These are phyloP conservation scores for Pleurotus citrinopileatus DNA, from an alignment of 768 basidiomycete species.

Conservation along the genomic window DNA sequence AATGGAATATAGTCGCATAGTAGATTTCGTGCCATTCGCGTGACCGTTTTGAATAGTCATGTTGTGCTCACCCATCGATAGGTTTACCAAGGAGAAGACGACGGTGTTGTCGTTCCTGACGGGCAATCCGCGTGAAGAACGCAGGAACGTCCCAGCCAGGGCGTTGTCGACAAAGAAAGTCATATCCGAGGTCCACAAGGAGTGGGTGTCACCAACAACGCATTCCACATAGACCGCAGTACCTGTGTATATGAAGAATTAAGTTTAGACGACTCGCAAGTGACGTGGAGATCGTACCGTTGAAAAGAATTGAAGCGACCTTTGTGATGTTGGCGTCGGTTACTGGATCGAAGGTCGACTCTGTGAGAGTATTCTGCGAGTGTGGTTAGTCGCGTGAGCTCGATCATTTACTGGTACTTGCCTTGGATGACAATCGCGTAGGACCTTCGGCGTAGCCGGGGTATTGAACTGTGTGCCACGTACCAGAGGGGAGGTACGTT, in stretches of 20 bases:
- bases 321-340: conserved; percentile 15
- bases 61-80: conserved; percentile 26
- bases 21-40: conserved; percentile 22
- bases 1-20: conserved; percentile 35
- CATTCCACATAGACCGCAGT: conserved; percentile 44
- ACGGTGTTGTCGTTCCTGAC: conserved; percentile 30
- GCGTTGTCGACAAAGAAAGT: conserved; percentile 34
- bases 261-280: not conserved
- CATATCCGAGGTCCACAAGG: conserved; percentile 26
- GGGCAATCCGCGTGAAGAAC: conserved; percentile 16
- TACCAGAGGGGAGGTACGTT: conserved; percentile 27
- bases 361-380: conserved; percentile 7
- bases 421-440: conserved; percentile 26
- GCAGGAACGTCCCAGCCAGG: conserved; percentile 25
- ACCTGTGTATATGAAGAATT: conserved; percentile 24
- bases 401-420: not conserved
- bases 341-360: conserved; percentile 14
- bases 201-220: conserved; percentile 24
- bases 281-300: conserved; percentile 22
- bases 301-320: conserved; percentile 29
- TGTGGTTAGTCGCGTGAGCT: not conserved
- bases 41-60: conserved; percentile 32
- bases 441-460: conserved; percentile 21
- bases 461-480: conserved; percentile 30
- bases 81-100: conserved; percentile 28